These are phyloP conservation scores for Dioscorea zingiberensis DNA, from an alignment of 106 monocot species.

Conservation along the genomic window DNA sequence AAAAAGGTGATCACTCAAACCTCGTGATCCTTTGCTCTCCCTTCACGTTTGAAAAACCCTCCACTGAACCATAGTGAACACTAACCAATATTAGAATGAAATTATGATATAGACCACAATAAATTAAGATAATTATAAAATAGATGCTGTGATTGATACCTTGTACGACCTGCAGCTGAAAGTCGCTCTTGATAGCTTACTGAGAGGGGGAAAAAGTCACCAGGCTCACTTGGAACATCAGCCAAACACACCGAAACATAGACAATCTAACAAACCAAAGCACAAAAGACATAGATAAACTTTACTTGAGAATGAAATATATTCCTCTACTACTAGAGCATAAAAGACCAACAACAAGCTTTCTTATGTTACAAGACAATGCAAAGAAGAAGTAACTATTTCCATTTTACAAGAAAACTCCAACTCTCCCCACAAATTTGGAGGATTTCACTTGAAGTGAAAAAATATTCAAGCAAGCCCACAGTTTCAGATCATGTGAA, in stretches of 20 bases:
- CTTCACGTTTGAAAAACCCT: constrained; percentile 97
- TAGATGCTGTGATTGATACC: constrained; percentile 30
- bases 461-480: background rate
- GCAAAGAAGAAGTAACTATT: too few species aligned
- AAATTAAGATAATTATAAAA: background rate
- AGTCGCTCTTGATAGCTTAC: constrained; percentile 96
- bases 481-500: too few species aligned
- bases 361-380: too few species aligned
- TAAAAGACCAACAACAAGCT: too few species aligned
- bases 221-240: constrained; percentile 84
- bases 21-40: constrained; percentile 94
- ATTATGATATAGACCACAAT: background rate
- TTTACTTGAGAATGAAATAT: background rate
- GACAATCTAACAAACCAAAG: constrained; percentile 60
- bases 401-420: background rate
- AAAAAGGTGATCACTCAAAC: constrained; percentile 17
- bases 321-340: background rate
- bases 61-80: constrained; percentile 39
- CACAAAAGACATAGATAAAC: background rate
- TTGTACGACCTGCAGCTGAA: constrained; percentile 97
- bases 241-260: constrained; percentile 86
- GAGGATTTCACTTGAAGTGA: too few species aligned
- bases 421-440: background rate
- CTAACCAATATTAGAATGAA: too few species aligned
- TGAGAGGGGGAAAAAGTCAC: constrained; percentile 90